Base-by-base conservation (phyloP, 2,329 filamentous ascomycete genomes). In the Rhynchosporium secalis region DNA sequence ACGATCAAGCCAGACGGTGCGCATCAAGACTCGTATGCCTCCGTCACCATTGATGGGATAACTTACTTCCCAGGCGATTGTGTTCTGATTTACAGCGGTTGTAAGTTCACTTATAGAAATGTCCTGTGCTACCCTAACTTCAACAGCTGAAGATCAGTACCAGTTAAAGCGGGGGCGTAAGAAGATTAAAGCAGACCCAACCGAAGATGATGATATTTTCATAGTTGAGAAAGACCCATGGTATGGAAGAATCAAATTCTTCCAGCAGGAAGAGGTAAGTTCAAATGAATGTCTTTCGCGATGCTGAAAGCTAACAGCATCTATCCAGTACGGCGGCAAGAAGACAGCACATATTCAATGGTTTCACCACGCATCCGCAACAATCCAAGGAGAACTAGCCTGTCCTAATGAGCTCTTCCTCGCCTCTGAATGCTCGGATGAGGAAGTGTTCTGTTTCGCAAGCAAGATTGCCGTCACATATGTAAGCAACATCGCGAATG, bases 391-490 rank as follows among this genome's bases (percentile, higher is more conserved):
- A 2, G 62, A 69, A 20, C 31, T 63, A 3, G 66, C 67, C 2
- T 38, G 62, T 4, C 56, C 63, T 8, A 33, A 41, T n/a, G 67
- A 68, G 40, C 45, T 71, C 5, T 69, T 70, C 20, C 33, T 65
- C 1, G 33, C 61, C 3, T 45, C 36, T 6, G 26, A 55, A 2
- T 71, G 68, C 29, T 45, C 62, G 4, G 59, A 69, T 40, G 49
- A 56, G 3, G 48, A 31, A 0, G 7, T 65, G 4, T 29, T 31
- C 2, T 52, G 56, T 9, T 62, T 71, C 41, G 20, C 38, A 28
- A 54, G 33, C 3, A 69, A 67, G 12, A 65, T 71, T 12, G 40
- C 48, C 10, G 68, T 70, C 20, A 41, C n/a, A 2, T 31, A 26
- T 38, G 4, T 51, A 7, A 45, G 40, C 29, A 54, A 63, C 36